Evolutionary conservation across 225 moss, liverwort and hornwort genomes (phyloP), one percentile per base, ranked within the genome.

Genomic region (Marchantia paleacea): DNA sequence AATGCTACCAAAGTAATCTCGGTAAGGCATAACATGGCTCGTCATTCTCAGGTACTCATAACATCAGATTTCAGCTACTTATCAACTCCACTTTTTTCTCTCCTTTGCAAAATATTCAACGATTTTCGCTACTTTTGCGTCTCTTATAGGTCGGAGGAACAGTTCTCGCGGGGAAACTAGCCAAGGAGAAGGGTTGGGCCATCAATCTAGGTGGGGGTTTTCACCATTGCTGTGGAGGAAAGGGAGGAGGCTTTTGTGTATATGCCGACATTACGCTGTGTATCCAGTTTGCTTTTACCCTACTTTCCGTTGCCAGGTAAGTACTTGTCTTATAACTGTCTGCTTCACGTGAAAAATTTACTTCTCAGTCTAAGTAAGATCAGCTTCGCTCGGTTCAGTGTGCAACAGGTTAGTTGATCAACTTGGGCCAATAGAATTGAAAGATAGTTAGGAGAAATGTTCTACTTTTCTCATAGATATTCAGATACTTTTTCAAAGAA

Each of bases 181-280:
- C 99, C 62, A 91, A 91, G 77, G 99, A 99, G 75, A 91, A 85
- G 69, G 95, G 99, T 50, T 99, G 99, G 99, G 95, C 99, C 61
- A 95, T 99, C 74, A 99, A 99, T 82, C 83, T 99, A 54, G 99
- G 99, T 78, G 99, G 99, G 52, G 99, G 99, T 29, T 95, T 99
- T 73, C 99, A 99, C 70, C 99, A 99, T 58, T 99, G 99, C 80
- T 99, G 90, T 87, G 90, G 83, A 22, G 79, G 81, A 28, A 84
- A 87, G 77, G 99, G 99, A 52, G 99, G 99, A 79, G 99, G 99
- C 11, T 99, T 99, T 79, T 99, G 99, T 84, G 92, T 93, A 55
- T 99, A 99, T 79, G 99, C 99, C n/a, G 99, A 99, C 78, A 99
- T 99, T 80, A 91, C 90, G 68, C 80, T 99, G 66, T 90, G 95